Base-by-base conservation (phyloP, 495 filamentous ascomycete genomes). In the Cercophora samala region DNA sequence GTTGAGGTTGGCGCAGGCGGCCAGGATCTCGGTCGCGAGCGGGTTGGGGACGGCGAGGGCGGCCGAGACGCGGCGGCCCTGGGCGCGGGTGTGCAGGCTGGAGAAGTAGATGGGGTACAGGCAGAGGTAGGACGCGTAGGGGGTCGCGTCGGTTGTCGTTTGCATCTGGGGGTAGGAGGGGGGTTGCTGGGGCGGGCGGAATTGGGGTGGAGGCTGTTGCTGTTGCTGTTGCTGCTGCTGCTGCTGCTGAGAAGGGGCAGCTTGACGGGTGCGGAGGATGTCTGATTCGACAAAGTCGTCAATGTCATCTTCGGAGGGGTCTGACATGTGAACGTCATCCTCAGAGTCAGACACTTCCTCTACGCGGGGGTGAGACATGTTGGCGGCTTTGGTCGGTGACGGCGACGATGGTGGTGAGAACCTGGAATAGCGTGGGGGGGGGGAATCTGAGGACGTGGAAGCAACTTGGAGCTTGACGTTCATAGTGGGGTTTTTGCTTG, bases 81-180 rank as follows among this genome's bases (percentile, higher is more conserved):
- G 81, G 25, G 87, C 85, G 60, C 93, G 89, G 13, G 87, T 84
- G 54, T 94, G 89, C 5, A 80, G 81, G 64, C 81, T 82, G 79
- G 97, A 94, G 77, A 98, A 99, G 82, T 99, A 98, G 64, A 97
- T 68, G 0, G 95, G 94, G 81, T 98, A 99, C 23, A 99, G 84
- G 78, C 91, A 96, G 78, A 94, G 90, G 80, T 84, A 96, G 75
- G 87, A 75, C 70, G 89, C 90, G 79, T 89, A 93, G 69, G 87
- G 81, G 56, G 83, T 75, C 62, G 84, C 80, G 71, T 88, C 81
- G 65, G 73, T 76, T 37, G 77, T 77, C 69, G 75, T 80, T 5
- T 69, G 72, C 68, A 78, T 79, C 52, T 71, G 72, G 60, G 73
- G 76, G 69, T 72, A 72, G 25, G 68, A 68, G 9, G 67, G 58